Base-by-base conservation (phyloP, 208 protist species). In the Wallacemonas collosoma region DNA sequence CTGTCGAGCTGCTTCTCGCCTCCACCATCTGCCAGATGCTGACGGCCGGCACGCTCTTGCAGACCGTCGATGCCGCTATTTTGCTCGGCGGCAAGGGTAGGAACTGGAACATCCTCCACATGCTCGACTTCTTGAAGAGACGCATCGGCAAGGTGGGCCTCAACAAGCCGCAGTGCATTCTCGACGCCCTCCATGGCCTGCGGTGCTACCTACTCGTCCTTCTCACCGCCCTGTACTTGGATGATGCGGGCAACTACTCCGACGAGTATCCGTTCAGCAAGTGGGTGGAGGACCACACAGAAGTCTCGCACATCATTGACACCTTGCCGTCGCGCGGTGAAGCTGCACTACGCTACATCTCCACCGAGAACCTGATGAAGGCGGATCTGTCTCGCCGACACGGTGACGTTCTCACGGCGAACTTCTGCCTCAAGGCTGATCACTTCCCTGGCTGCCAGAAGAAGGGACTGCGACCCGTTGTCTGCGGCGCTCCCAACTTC, bases 401-500 rank as follows among this genome's bases (percentile, higher is more conserved):
- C 43, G 91, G 91, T 50, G 86, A 96, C 66, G 91, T 96, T 3
- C 80, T 96, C 3, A 96, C 89, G 41, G 87, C 89, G 5, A 96
- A 96, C 83, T 94, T 92, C 79, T 83, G 81, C 71, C 69, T 96
- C 55, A 96, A 96, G 79, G 91, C 91, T 14, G 91, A 96, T 55
- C 91, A 96, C 91, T 96, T 96, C 58, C 91, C 91, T 12, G 91
- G 91, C 35, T 94, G 89, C 65, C 87, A 93, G 72, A 94, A 94
- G 86, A 96, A 94, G 74, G 91, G 89, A 6, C 77, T 96, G 50
- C 86, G 82, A 14, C 91, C 91, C 2, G 83, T 81, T 36, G 41
- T 96, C 47, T 96, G 91, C 76, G 91, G 91, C 9, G 91, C 91
- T 26, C 91, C 91, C 4, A 96, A 94, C 81, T 92, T 96, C 58